phyloP scores from a whole-genome alignment of 164 flowering plant genomes.

The Taxillus chinensis region DNA sequence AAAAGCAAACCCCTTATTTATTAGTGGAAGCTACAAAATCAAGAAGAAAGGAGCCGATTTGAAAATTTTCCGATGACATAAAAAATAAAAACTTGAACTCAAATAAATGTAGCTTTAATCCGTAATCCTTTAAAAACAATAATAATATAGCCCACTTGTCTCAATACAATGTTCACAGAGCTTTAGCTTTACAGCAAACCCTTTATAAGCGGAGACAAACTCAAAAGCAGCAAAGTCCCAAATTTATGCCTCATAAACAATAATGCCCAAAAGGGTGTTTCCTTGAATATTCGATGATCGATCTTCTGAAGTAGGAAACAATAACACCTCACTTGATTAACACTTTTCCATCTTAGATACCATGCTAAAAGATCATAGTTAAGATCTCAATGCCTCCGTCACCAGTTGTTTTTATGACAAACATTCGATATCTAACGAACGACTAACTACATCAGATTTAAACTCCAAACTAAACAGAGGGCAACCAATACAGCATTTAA shows the following conservation, averaged over 20 bases:
- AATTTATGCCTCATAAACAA: background rate
- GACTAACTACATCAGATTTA: too few relatives aligned
- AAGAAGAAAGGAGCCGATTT: too few relatives aligned
- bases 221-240: background rate
- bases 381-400: too few relatives aligned
- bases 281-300: constrained; percentile 4
- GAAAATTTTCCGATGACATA: too few relatives aligned
- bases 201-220: background rate
- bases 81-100: too few relatives aligned
- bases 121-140: background rate
- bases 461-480: too few relatives aligned
- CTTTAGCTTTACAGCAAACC: background rate
- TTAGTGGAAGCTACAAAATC: too few relatives aligned
- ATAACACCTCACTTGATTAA: background rate
- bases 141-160: background rate
- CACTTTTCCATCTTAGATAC: background rate
- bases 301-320: constrained; percentile 1
- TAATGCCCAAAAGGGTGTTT: constrained; percentile 3
- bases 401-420: background rate
- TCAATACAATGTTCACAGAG: background rate
- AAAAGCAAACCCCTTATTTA: too few relatives aligned
- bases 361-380: background rate
- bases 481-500: too few relatives aligned
- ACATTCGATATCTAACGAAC: background rate
- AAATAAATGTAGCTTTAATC: too few relatives aligned